Percentiles rank a stretch among this genome's conserved stretches.
Evolutionary conservation across 805 yeast genomes (phyloP).

Genomic region (Clavispora carvajalis): DNA sequence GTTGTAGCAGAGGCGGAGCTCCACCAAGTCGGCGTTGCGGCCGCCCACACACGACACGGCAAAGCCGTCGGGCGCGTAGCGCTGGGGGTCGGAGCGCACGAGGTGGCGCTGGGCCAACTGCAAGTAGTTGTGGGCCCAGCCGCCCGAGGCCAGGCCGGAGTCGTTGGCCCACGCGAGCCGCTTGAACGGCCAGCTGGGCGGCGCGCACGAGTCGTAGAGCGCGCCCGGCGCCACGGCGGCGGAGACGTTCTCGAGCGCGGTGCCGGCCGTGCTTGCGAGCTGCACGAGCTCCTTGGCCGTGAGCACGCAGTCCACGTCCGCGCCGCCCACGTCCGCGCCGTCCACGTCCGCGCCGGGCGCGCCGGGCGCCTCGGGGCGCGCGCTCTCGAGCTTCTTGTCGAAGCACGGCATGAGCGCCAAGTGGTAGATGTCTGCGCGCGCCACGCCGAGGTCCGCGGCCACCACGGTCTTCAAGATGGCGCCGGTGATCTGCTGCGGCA

Average conservation of each 20-base stretch:
- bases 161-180: slow-evolving; percentile 66
- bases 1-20: slow-evolving; percentile 50
- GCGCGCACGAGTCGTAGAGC: slow-evolving; percentile 38
- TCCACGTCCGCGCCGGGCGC: slow-evolving; percentile 91
- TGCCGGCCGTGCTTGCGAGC: slow-evolving; percentile 52
- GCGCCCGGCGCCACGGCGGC: slow-evolving; percentile 1
- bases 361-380: slow-evolving; percentile 67
- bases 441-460: slow-evolving; percentile 23
- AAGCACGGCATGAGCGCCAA: slow-evolving; percentile 94
- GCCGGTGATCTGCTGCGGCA: slow-evolving; percentile 94
- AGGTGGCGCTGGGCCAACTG: slow-evolving; percentile 28
- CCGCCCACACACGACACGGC: slow-evolving; percentile 47
- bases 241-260: slow-evolving; percentile 19
- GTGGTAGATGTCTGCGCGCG: slow-evolving; percentile 56
- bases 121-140: slow-evolving; percentile 73
- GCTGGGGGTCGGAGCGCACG: slow-evolving; percentile 12
- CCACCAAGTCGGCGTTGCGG: slow-evolving; percentile 71
- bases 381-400: slow-evolving; percentile 93
- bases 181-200: slow-evolving; percentile 57
- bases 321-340: too few relatives aligned
- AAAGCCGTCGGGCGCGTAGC: slow-evolving; percentile 15
- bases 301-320: slow-evolving; percentile 89
- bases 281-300: slow-evolving; percentile 86
- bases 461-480: slow-evolving; percentile 55
- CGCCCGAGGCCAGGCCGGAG: slow-evolving; percentile 83